A percentile compares a stretch with the other conserved stretches of the same genome.
Conservation (phyloP, 805 yeast genomes). For the Saturnispora diversa region DNA sequence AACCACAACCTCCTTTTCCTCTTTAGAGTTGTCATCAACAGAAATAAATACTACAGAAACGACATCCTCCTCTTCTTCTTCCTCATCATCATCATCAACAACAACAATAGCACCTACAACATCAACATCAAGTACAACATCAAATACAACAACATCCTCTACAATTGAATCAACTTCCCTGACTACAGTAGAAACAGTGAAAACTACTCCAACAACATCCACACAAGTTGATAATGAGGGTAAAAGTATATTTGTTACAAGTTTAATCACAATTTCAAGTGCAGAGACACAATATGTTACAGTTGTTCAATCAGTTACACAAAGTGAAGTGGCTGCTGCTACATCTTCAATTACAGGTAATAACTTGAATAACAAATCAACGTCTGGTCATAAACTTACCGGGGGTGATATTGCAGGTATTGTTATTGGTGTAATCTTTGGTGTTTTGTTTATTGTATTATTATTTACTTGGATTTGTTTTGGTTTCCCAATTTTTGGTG, state of each 20-base stretch:
- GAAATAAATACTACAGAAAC: conserved; percentile 11
- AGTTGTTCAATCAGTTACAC: conserved; percentile 22
- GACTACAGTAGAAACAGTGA: conserved; percentile 13
- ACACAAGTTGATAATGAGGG: conserved; percentile 10
- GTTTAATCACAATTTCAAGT: conserved; percentile 14
- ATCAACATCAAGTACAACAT: conserved; percentile 12
- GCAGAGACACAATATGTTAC: conserved; percentile 21
- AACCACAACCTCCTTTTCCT: conserved; percentile 15
- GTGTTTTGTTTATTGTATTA: conserved; percentile 16
- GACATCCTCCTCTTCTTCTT: conserved; percentile 10
- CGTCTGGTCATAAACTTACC: conserved; percentile 15
- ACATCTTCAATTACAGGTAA: conserved; percentile 8
- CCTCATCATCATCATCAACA: conserved; percentile 15
- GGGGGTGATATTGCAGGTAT: conserved; percentile 32
- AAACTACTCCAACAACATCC: conserved; percentile 14
- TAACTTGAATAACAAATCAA: conserved; percentile 9
- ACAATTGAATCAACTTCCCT: conserved; percentile 16
- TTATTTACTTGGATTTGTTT: conserved; percentile 18
- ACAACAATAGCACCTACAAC: conserved; percentile 8
- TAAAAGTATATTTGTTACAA: conserved; percentile 9
- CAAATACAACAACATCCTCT: conserved; percentile 18
- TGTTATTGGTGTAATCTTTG: conserved; percentile 28
- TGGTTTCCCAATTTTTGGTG: conserved; percentile 12
- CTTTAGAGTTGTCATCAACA: conserved; percentile 10
- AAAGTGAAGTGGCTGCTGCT: conserved; percentile 15